Conservation (phyloP, 1,284 basidiomycete genomes). For the Tilletiopsis washingtonensis region DNA sequence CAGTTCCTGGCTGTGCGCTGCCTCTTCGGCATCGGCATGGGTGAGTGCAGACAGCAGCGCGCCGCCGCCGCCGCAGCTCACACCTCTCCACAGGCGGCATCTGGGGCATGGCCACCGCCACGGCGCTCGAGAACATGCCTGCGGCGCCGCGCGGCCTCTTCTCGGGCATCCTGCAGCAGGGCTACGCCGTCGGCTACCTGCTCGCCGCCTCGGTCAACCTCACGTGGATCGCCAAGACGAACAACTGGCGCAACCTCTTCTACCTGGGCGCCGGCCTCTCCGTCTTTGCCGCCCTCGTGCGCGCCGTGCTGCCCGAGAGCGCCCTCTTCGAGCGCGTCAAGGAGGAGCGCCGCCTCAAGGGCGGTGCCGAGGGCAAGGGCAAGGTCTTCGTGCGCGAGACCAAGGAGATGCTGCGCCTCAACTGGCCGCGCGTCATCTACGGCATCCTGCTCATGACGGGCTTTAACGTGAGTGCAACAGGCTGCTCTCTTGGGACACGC, state of each 20-base stretch:
- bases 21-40: slow-evolving; percentile 60
- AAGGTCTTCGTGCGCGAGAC: slow-evolving; percentile 65
- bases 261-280: slow-evolving; percentile 58
- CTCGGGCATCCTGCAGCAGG: slow-evolving; percentile 75
- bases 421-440: slow-evolving; percentile 82
- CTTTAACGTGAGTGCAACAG: too few relatives aligned
- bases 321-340: slow-evolving; percentile 58
- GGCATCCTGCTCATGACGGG: slow-evolving; percentile 54
- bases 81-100: slow-evolving; percentile 59
- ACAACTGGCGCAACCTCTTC: slow-evolving; percentile 53
- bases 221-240: slow-evolving; percentile 47
- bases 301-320: slow-evolving; percentile 71
- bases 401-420: slow-evolving; percentile 66
- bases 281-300: slow-evolving; percentile 63
- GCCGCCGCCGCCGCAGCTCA: slow-evolving; percentile 48
- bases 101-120: slow-evolving; percentile 47
- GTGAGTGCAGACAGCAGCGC: too few relatives aligned
- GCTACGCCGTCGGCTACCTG: slow-evolving; percentile 58
- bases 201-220: slow-evolving; percentile 67
- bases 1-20: slow-evolving; percentile 52
- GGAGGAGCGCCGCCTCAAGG: slow-evolving; percentile 39
- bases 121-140: slow-evolving; percentile 81
- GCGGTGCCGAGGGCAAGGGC: slow-evolving; percentile 49
- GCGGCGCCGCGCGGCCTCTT: slow-evolving; percentile 75
- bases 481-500: too few relatives aligned